Evolutionary conservation across 2,329 filamentous ascomycete species (phyloP).

Genomic region (Pseudopyrenochaeta lycopersici): DNA sequence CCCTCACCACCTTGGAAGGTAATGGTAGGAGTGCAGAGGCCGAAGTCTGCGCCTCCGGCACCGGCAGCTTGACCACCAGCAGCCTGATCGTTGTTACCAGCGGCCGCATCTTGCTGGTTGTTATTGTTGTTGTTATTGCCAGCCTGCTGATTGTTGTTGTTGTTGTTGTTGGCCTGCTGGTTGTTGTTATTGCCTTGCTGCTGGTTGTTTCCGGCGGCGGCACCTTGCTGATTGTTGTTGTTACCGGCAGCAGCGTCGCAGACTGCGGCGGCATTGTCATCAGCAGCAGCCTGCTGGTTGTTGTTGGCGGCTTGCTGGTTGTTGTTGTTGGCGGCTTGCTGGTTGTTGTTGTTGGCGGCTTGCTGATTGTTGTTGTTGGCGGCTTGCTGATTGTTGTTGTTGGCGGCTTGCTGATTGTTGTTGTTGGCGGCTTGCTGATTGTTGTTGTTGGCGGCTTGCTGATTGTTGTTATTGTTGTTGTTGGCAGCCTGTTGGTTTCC

Average conservation of each 20-base stretch:
- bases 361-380: constrained; percentile 4
- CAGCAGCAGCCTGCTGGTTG: neutral
- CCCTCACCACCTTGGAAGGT: constrained; percentile 65
- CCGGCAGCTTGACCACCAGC: constrained; percentile 16
- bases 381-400: constrained; percentile 5
- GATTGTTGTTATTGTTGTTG: constrained; percentile 7
- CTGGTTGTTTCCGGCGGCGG: constrained; percentile 12
- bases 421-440: neutral
- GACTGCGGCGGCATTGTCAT: constrained; percentile 3
- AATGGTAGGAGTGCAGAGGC: constrained; percentile 60
- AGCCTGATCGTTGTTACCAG: constrained; percentile 14
- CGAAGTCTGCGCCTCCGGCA: constrained; percentile 45
- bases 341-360: neutral
- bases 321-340: neutral
- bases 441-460: constrained; percentile 1
- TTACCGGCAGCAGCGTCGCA: constrained; percentile 11
- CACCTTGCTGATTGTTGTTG: constrained; percentile 9
- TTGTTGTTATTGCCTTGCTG: constrained; percentile 13
- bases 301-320: neutral
- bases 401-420: constrained; percentile 10
- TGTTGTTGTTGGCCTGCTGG: constrained; percentile 2
- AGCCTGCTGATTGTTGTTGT: constrained; percentile 5
- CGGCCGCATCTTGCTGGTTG: constrained; percentile 25
- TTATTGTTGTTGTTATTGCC: constrained; percentile 7
- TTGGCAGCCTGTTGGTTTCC: constrained; percentile 3